A percentile compares a stretch with the other conserved stretches of the same genome.
phyloP scores from a whole-genome alignment of 306 rosid genomes.

The Lathyrus sativus region DNA sequence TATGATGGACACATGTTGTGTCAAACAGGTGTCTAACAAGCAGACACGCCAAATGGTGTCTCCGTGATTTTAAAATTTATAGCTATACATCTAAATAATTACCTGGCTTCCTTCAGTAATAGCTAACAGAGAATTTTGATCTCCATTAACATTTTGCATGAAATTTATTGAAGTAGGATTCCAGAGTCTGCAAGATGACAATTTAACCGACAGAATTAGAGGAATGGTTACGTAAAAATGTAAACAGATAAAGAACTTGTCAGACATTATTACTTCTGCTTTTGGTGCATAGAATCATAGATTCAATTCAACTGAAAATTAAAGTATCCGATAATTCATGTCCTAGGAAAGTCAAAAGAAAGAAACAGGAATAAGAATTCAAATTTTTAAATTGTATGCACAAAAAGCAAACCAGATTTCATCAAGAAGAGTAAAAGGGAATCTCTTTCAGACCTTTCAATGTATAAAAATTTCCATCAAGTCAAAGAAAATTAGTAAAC shows the following conservation, averaged over 20 bases:
- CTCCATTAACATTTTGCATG: slow-evolving; percentile 54
- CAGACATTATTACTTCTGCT: not conserved
- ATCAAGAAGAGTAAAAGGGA: not conserved
- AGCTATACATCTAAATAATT: slow-evolving; percentile 22
- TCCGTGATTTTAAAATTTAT: not conserved
- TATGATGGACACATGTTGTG: too few relatives aligned
- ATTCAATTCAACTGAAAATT: slow-evolving; percentile 11
- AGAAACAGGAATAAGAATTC: slow-evolving; percentile 5
- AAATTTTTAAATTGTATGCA: not conserved
- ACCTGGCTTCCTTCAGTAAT: slow-evolving; percentile 94
- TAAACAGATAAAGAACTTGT: not conserved
- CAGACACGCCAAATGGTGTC: too few relatives aligned
- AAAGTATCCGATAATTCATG: not conserved
- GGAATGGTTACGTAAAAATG: slow-evolving; percentile 17
- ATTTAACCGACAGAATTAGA: slow-evolving; percentile 13
- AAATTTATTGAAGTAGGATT: slow-evolving; percentile 74
- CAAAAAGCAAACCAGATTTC: slow-evolving; percentile 15
- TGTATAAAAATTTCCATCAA: not conserved
- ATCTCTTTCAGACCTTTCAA: not conserved
- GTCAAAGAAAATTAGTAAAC: not conserved
- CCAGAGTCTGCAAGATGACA: slow-evolving; percentile 65
- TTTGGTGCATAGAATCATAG: slow-evolving; percentile 10
- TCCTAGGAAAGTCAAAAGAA: slow-evolving; percentile 25
- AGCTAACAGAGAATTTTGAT: slow-evolving; percentile 64
- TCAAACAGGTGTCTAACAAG: too few relatives aligned